Evolutionary conservation across 2,329 filamentous ascomycete species (phyloP).

Genomic region (Stagonosporopsis cucurbitacearum): DNA sequence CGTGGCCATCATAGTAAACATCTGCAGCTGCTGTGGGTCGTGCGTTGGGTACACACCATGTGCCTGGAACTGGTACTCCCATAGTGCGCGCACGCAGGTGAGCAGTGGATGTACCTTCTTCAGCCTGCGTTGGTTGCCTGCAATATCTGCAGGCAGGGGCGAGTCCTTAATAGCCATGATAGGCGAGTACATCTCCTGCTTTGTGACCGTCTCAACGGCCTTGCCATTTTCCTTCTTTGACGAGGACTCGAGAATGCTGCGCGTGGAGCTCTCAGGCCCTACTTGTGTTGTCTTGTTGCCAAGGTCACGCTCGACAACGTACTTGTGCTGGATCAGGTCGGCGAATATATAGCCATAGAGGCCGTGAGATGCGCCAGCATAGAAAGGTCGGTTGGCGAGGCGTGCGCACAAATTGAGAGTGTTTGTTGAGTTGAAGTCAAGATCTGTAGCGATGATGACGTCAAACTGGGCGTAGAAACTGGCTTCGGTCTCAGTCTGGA

Average conservation of each 20-base stretch:
- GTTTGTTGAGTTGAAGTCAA: slow-evolving; percentile 75
- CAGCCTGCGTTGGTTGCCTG: slow-evolving; percentile 70
- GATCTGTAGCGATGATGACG: slow-evolving; percentile 87
- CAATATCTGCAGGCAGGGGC: slow-evolving; percentile 71
- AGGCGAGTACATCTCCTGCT: slow-evolving; percentile 88
- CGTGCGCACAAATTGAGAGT: slow-evolving; percentile 87
- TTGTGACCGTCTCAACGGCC: slow-evolving; percentile 83
- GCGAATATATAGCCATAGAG: slow-evolving; percentile 95
- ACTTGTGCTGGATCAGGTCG: slow-evolving; percentile 89
- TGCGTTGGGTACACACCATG: slow-evolving; percentile 53
- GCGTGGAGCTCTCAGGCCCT: slow-evolving; percentile 77
- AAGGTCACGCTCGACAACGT: slow-evolving; percentile 82
- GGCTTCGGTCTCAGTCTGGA: slow-evolving; percentile 65
- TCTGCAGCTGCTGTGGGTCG: slow-evolving; percentile 64
- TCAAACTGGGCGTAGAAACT: slow-evolving; percentile 82
- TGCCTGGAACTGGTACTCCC: slow-evolving; percentile 75
- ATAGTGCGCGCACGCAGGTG: slow-evolving; percentile 85
- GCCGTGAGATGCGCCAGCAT: slow-evolving; percentile 85
- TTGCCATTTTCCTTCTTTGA: slow-evolving; percentile 69
- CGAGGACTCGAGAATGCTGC: slow-evolving; percentile 74
- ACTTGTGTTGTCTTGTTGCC: slow-evolving; percentile 69
- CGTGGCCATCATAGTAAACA: slow-evolving; percentile 79
- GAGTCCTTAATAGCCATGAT: slow-evolving; percentile 85
- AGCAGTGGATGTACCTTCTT: slow-evolving; percentile 81
- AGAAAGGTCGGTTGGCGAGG: slow-evolving; percentile 79